Base-by-base conservation (phyloP, 1,139 yeast genomes). In the Kodamaea alishanica region DNA sequence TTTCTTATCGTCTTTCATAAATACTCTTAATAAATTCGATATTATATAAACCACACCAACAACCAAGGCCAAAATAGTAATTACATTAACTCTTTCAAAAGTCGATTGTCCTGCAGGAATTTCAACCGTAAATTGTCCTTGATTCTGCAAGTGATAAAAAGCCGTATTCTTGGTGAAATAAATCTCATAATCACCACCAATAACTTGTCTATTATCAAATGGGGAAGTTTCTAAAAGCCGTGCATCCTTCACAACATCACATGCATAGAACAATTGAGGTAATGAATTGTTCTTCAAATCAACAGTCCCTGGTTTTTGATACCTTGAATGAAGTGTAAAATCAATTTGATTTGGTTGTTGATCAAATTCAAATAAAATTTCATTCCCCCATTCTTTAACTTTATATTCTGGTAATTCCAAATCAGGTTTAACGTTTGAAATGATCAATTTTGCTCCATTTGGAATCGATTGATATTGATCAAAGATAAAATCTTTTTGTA, bases 361-460 rank as follows among this genome's bases (percentile, higher is more conserved):
- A 26, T 49, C 50, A 8, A 64, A 47, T 42, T 66, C 65, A 38
- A 70, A 49, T 30, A 71, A 49, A 2, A 68, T 41, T 42, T 70
- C 75, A 40, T 57, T 63, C 0, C 77, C 77, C 77, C 77, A 71
- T 42, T 60, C 60, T 2, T 45, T 37, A 1, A 69, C 52, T 28
- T 58, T 55, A 47, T 71, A 71, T 30, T 56, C 73, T 0, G 77
- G 77, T n/a, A 67, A 52, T 46, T 71, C 77, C 41, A 71, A 52
- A 46, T 71, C 70, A 8, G 51, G 45, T 15, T 58, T 51, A 1
- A 77, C 77, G 38, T 55, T 60, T 29, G 57, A 52, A 15, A 59
- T 51, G 4, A 66, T 47, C n/a, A 64, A 47, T 2, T 44, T 40
- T 9, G 62, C 48, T 22, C 51, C 52, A 2, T 46, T 49, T 1